Conservation (phyloP, 2,329 filamentous ascomycete genomes). For the Hymenotorrendiella dingleyae region DNA sequence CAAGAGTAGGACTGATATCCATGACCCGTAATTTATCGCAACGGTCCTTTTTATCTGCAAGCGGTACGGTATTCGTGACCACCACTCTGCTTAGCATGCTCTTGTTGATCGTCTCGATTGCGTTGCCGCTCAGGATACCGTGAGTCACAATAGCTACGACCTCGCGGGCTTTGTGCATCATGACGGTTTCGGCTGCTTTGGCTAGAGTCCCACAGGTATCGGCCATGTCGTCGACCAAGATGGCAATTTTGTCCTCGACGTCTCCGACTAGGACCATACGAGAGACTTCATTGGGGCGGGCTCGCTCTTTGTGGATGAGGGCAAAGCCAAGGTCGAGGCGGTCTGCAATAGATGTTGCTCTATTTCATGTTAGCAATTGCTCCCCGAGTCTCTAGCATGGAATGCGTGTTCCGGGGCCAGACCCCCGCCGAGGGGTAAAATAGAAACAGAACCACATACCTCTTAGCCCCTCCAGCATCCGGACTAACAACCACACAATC, state of each 20-base stretch:
- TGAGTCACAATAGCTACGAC: slow-evolving; percentile 95
- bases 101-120: slow-evolving; percentile 67
- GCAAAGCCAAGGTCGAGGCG: slow-evolving; percentile 86
- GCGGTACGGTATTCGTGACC: slow-evolving; percentile 83
- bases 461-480: slow-evolving; percentile 90
- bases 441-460: slow-evolving; percentile 42
- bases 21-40: slow-evolving; percentile 84
- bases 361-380: slow-evolving; percentile 22
- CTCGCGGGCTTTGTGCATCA: slow-evolving; percentile 77
- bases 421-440: too few relatives aligned
- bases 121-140: slow-evolving; percentile 82
- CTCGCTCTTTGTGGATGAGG: slow-evolving; percentile 93
- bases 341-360: slow-evolving; percentile 88
- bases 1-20: slow-evolving; percentile 79
- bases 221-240: slow-evolving; percentile 97
- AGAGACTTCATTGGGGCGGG: slow-evolving; percentile 83
- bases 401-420: too few relatives aligned
- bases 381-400: neutral
- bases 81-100: slow-evolving; percentile 73
- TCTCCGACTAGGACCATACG: slow-evolving; percentile 96
- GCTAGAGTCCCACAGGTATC: slow-evolving; percentile 85
- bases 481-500: slow-evolving; percentile 93
- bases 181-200: slow-evolving; percentile 86
- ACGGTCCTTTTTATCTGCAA: slow-evolving; percentile 70
- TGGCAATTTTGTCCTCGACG: slow-evolving; percentile 84